Evolutionary conservation across 2,329 filamentous ascomycete species (phyloP), one percentile per base, ranked within the genome.

Genomic region (Trichoderma koningiopsis): DNA sequence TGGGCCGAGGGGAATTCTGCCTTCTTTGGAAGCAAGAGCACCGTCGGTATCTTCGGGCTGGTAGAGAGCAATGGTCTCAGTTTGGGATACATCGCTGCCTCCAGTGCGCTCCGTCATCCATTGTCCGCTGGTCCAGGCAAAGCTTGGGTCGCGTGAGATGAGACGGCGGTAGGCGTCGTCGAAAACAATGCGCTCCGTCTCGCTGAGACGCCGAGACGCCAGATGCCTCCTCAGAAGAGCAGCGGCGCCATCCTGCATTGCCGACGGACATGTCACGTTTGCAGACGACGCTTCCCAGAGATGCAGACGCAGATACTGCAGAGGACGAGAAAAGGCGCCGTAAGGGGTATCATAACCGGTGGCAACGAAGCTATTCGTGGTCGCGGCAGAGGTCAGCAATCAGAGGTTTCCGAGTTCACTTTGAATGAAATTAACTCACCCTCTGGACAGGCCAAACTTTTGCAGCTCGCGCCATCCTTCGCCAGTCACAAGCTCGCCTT

Each of bases 91-190:
- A 73, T 93, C 91, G 71, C 88, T 91, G 0, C 90, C 91, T 1
- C 90, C 90, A 0, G 84, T 83, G 2, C 90, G 83, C 73, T 92
- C 90, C 0, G 91, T 93, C 91, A 93, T 92, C 91, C 91, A 93
- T 76, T 93, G 91, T 0, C 90, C 90, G 52, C 87, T 91, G 0
- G 90, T 93, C 91, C 90, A 93, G 0, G 87, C 86, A 22, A 78
- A 72, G 4, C 35, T 55, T 0, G 79, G 74, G 29, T 90, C 83
- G 5, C 85, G 81, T 4, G 85, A 87, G 1, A 81, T 86, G 4
- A 92, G 79, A 14, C 84, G 84, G 6, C 79, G 74, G 71, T 84
- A 88, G 4, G 86, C 86, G 52, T 86, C 82, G 47, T 84, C 79
- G 59, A 89, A 83, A 0, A 88, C 84, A 22, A 73, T 72, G 8